phyloP scores from a whole-genome alignment of 805 yeast genomes.

The Dipodascopsis uninucleata region DNA sequence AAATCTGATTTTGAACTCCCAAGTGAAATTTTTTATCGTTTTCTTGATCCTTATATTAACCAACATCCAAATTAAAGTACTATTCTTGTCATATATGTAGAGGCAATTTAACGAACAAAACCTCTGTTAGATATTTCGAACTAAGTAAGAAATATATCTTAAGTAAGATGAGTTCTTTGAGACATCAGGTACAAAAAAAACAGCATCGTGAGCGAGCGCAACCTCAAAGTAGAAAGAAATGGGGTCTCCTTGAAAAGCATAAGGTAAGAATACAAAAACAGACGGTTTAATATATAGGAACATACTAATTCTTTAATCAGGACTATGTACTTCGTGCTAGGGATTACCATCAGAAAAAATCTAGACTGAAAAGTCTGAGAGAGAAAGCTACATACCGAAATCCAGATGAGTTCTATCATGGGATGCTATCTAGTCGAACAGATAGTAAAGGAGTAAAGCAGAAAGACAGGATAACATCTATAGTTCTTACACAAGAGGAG shows the following conservation, averaged over 20 bases:
- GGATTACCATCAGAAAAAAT: constrained; percentile 58
- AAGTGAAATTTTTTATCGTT: no score
- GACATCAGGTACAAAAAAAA: constrained; percentile 89
- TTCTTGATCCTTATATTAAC: no score
- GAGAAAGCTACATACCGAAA: constrained; percentile 70
- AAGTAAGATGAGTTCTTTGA: constrained; percentile 62
- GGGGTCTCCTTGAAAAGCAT: constrained; percentile 90
- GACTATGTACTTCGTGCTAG: constrained; percentile 69
- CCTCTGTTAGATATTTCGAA: no score
- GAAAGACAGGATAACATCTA: constrained; percentile 49
- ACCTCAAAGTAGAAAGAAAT: constrained; percentile 63
- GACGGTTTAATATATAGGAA: no score
- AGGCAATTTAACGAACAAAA: no score
- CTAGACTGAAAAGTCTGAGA: constrained; percentile 62
- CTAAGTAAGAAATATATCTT: no score
- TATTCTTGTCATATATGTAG: no score
- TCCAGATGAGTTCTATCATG: constrained; percentile 95
- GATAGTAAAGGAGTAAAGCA: constrained; percentile 48
- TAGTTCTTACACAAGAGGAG: constrained; percentile 52
- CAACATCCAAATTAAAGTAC: no score
- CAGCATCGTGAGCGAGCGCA: constrained; percentile 95
- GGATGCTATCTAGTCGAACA: constrained; percentile 70
- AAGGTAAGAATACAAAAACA: no score
- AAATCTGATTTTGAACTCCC: no score
- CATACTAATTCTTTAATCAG: constrained; percentile 16